Conservation (phyloP, 2,329 filamentous ascomycete genomes). For the Pseudophaeomoniella oleicola region DNA sequence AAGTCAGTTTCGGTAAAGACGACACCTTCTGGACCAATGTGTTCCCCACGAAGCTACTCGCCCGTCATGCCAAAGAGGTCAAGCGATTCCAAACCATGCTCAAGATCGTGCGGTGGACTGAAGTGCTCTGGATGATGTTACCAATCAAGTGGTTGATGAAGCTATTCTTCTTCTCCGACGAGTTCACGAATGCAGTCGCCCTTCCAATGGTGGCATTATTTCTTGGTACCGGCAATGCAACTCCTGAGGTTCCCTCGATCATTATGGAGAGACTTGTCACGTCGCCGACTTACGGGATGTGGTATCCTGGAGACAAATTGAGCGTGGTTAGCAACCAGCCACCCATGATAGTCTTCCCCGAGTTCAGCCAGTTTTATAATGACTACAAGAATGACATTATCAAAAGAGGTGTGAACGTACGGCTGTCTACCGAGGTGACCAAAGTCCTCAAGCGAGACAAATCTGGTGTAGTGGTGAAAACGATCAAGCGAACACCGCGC, state of each 20-base stretch:
- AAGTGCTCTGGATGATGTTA: constrained; percentile 40
- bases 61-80: constrained; percentile 41
- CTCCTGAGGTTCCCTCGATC: constrained; percentile 54
- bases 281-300: constrained; percentile 44
- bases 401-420: constrained; percentile 38
- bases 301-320: constrained; percentile 36
- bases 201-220: constrained; percentile 60
- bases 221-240: constrained; percentile 60
- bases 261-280: constrained; percentile 49
- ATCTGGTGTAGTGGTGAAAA: constrained; percentile 32
- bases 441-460: constrained; percentile 34
- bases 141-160: constrained; percentile 51
- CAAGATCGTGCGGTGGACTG: constrained; percentile 39
- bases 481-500: constrained; percentile 10
- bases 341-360: constrained; percentile 47
- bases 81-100: constrained; percentile 38
- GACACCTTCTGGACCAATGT: constrained; percentile 49
- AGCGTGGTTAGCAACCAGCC: constrained; percentile 40
- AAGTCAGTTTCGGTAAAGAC: constrained; percentile 46
- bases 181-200: constrained; percentile 58
- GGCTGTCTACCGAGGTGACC: constrained; percentile 39
- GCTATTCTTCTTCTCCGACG: constrained; percentile 52
- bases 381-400: constrained; percentile 39
- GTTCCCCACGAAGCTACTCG: constrained; percentile 41
- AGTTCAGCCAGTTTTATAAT: constrained; percentile 41